Evolutionary conservation across 805 yeast genomes (phyloP), one percentile per base, ranked within the genome.

Genomic region (Alloascoidea africana): DNA sequence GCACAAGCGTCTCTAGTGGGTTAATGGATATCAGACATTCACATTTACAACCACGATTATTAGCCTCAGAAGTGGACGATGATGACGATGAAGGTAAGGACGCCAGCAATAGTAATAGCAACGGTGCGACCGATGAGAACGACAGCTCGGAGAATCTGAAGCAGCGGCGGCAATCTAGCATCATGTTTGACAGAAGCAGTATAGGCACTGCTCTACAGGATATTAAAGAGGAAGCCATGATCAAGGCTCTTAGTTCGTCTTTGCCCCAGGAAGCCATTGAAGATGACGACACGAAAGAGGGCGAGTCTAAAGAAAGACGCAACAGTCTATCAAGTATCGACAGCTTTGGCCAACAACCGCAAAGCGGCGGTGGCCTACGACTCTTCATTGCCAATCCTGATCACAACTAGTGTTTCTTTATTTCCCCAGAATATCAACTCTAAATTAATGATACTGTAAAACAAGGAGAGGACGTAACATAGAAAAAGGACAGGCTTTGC

Each of bases 31-130:
- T 56, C 32, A 47, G 58, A 8, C 60, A 58, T 38, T 49, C 60
- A 17, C 62, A 58, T 36, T 42, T 58, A 36, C 54, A 73, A 38
- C 81, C 80, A 17, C 65, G 84, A 35, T 62, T 80, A 55, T 60
- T 81, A 42, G 89, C 87, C 2, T 70, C 79, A 16, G 91, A 80
- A 52, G 76, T 80, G 27, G 87, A 77, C 43, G 84, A 78, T 39
- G 70, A 63, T 23, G 83, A 73, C 16, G 51, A 47, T 4, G 44
- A 41, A 14, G 33, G 11, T 18, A 16, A 30, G 11, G 18, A n/a
- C 16, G 17, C 17, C 17, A 27, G 15, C 17, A 11, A 11, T 40
- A 36, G 11, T 34, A 40, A 4, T 34, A 36, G 19, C 23, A 41
- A 16, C 5, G 36, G 19, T n/a, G 27, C 16, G 35, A 5, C 38